Evolutionary conservation across 768 basidiomycete genomes (phyloP).

Genomic region (Rickenella mellea): DNA sequence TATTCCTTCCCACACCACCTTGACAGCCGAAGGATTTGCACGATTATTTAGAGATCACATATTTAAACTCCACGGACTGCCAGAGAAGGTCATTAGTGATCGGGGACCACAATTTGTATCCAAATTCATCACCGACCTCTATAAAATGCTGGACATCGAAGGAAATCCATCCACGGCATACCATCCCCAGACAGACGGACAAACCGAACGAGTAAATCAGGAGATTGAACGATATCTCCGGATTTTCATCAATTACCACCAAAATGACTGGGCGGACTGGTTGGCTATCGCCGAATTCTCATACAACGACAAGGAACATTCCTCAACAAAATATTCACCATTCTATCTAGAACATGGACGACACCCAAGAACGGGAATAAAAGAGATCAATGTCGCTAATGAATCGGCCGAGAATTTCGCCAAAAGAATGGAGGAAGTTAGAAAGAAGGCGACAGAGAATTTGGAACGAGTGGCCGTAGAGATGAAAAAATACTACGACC

Average conservation of each 20-base stretch:
- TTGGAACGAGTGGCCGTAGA: slow-evolving; percentile 13
- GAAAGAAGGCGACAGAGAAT: slow-evolving; percentile 5
- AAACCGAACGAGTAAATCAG: slow-evolving; percentile 32
- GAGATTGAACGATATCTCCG: slow-evolving; percentile 29
- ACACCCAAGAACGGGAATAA: slow-evolving; percentile 9
- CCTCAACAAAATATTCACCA: slow-evolving; percentile 19
- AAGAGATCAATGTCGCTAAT: not conserved
- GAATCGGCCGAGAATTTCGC: slow-evolving; percentile 12
- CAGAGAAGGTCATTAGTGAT: slow-evolving; percentile 3
- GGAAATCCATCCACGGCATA: slow-evolving; percentile 28
- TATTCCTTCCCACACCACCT: slow-evolving; percentile 9
- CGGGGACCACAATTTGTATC: slow-evolving; percentile 17
- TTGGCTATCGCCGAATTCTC: slow-evolving; percentile 23
- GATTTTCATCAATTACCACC: slow-evolving; percentile 20
- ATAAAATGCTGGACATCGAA: slow-evolving; percentile 21
- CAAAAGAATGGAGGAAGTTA: slow-evolving; percentile 10
- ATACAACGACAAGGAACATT: slow-evolving; percentile 23
- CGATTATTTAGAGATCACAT: slow-evolving; percentile 2
- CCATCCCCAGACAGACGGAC: slow-evolving; percentile 34
- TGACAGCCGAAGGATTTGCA: slow-evolving; percentile 1
- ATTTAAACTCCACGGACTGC: slow-evolving; percentile 8
- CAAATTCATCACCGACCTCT: slow-evolving; percentile 21
- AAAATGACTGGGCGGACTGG: slow-evolving; percentile 25
- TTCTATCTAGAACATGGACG: slow-evolving; percentile 20
- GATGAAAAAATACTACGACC: slow-evolving; percentile 18